A percentile compares a stretch with the other conserved stretches of the same genome.
phyloP scores from a whole-genome alignment of 768 basidiomycete species.

The Pisolithus albus region DNA sequence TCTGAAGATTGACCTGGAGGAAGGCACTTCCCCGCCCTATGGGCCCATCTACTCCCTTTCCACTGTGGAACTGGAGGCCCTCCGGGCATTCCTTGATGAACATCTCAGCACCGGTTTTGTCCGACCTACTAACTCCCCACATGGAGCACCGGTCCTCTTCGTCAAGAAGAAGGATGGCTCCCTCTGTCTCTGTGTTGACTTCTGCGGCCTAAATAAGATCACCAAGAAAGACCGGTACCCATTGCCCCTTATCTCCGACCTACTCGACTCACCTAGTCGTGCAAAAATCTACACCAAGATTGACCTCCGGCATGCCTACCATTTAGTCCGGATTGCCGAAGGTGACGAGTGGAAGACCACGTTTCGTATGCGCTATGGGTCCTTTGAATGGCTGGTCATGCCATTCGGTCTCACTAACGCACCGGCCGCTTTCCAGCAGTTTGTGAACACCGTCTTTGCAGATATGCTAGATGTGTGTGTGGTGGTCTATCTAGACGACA shows the following conservation, averaged over 20 bases:
- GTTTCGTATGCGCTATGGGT: too few relatives aligned
- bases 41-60: neutral
- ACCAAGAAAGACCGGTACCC: slow-evolving; percentile 23
- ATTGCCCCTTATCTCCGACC: slow-evolving; percentile 15
- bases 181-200: too few relatives aligned
- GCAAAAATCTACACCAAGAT: slow-evolving; percentile 26
- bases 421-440: too few relatives aligned
- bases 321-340: neutral
- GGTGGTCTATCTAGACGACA: too few relatives aligned
- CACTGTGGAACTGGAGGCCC: slow-evolving; percentile 23
- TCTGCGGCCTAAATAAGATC: too few relatives aligned
- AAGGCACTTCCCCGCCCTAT: neutral
- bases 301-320: slow-evolving; percentile 1
- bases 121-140: neutral
- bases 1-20: neutral
- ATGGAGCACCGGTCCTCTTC: neutral
- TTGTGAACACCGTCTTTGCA: too few relatives aligned
- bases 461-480: too few relatives aligned
- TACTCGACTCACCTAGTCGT: neutral
- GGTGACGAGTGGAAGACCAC: slow-evolving; percentile 12
- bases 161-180: too few relatives aligned
- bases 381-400: too few relatives aligned
- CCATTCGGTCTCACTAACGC: too few relatives aligned
- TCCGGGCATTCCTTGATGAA: slow-evolving; percentile 30
- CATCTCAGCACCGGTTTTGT: slow-evolving; percentile 18